Conservation (phyloP, 2,329 filamentous ascomycete genomes). For the Aspergillus cejpii region DNA sequence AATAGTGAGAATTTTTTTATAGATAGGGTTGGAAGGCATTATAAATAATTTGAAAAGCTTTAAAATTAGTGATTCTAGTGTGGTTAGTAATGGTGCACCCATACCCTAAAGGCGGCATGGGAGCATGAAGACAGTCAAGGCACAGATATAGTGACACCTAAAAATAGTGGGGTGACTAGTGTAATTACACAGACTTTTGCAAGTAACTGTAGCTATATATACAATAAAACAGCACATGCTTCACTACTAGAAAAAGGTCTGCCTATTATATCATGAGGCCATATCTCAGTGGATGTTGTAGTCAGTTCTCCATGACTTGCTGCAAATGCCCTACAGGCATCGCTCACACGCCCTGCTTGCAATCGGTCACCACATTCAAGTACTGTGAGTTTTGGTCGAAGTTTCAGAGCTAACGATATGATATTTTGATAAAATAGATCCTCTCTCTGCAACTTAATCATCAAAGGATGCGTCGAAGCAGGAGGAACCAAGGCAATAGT, state of each 20-base stretch:
- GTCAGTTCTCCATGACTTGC: background rate
- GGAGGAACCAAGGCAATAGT: conserved; percentile 67
- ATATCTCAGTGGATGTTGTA: background rate
- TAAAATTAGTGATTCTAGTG: no score
- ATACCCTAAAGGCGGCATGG: no score
- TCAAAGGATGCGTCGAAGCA: background rate
- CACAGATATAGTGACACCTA: no score
- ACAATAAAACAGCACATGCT: background rate
- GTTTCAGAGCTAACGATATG: conserved; percentile 20
- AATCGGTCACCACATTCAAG: conserved; percentile 34
- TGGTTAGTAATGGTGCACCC: no score
- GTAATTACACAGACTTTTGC: no score
- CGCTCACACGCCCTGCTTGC: conserved; percentile 31
- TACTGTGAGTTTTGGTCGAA: conserved; percentile 26
- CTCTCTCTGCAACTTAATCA: conserved; percentile 12
- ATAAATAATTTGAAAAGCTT: no score
- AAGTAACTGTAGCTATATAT: background rate
- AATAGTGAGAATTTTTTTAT: no score
- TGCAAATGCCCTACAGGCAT: conserved; percentile 12
- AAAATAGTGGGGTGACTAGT: no score
- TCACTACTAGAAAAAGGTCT: background rate
- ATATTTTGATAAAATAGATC: conserved; percentile 35
- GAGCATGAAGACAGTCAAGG: no score
- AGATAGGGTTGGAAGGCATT: no score
- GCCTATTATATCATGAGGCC: background rate